Evolutionary conservation across 2,329 filamentous ascomycete species (phyloP).

Genomic region (Xylariaceae sp.): DNA sequence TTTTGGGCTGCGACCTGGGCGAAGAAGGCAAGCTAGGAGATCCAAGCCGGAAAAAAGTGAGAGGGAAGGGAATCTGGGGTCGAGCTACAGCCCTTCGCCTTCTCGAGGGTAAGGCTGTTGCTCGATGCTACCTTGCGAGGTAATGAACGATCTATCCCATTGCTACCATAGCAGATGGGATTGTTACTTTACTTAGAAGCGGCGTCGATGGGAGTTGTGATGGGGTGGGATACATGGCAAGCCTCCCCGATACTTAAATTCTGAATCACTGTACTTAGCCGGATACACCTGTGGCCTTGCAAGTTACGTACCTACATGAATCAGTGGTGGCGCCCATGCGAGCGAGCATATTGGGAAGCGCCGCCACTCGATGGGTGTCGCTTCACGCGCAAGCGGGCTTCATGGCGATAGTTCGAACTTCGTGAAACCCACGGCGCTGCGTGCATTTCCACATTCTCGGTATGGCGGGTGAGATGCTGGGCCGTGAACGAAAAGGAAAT

Average conservation of each 20-base stretch:
- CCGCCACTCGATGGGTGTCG: conserved; percentile 15
- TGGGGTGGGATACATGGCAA: too few species aligned
- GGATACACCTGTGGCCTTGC: too few species aligned
- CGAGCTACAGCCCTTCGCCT: conserved; percentile 15
- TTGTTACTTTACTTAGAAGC: conserved; percentile 24
- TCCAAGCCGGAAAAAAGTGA: not conserved
- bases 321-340: conserved; percentile 5
- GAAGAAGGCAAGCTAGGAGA: conserved; percentile 1
- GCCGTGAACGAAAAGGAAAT: conserved; percentile 16
- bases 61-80: conserved; percentile 20
- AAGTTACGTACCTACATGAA: not conserved
- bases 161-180: conserved; percentile 13
- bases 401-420: conserved; percentile 11
- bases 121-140: conserved; percentile 16
- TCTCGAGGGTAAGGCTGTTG: conserved; percentile 21
- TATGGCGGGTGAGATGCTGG: too few species aligned
- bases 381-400: conserved; percentile 8
- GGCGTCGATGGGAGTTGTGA: conserved; percentile 1
- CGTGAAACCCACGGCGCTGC: conserved; percentile 11
- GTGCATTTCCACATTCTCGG: conserved; percentile 1
- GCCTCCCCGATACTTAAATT: too few species aligned
- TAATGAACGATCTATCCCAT: conserved; percentile 17
- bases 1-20: conserved; percentile 12
- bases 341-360: conserved; percentile 4
- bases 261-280: too few species aligned